Percentiles rank a stretch among this genome's conserved stretches.
These are phyloP conservation scores for Globisporangium nunn DNA, from an alignment of 352 stramenopile genomes.

Conservation along the genomic window DNA sequence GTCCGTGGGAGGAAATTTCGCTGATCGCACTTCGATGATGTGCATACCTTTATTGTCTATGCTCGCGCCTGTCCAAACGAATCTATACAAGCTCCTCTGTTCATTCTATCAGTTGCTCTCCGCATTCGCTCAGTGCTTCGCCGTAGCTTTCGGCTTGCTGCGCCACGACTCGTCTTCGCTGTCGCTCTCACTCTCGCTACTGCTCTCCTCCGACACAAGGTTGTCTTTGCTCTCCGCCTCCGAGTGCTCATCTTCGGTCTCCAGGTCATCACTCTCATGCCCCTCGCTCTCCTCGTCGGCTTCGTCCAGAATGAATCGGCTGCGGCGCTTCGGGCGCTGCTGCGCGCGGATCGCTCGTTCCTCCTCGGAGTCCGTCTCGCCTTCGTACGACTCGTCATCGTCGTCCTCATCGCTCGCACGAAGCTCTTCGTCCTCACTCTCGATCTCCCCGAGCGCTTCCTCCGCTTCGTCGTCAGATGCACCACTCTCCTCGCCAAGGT, in stretches of 20 bases:
- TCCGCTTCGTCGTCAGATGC: conserved; percentile 26
- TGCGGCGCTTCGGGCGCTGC: conserved; percentile 18
- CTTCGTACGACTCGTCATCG: conserved; percentile 35
- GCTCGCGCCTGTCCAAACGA: not conserved
- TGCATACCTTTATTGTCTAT: not conserved
- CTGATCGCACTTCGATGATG: conserved; percentile 15
- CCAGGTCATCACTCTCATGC: conserved; percentile 21
- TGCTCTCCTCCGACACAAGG: conserved; percentile 3
- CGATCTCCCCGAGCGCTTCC: conserved; percentile 18
- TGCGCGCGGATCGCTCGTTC: conserved; percentile 25
- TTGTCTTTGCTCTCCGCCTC: conserved; percentile 10
- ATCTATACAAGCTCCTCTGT: not conserved
- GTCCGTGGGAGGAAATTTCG: conserved; percentile 68
- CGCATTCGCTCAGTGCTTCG: not conserved
- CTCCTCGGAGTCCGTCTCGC: conserved; percentile 65
- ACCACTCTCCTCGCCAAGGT: conserved; percentile 47
- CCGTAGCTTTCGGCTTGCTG: conserved; percentile 10
- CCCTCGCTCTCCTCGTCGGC: conserved; percentile 61
- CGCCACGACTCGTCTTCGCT: conserved; percentile 15
- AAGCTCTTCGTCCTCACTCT: conserved; percentile 19
- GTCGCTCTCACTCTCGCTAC: conserved; percentile 8
- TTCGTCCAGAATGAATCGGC: conserved; percentile 77
- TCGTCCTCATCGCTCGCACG: conserved; percentile 22
- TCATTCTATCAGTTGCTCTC: not conserved
- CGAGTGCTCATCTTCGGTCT: conserved; percentile 32